Percentiles rank a stretch among this genome's conserved stretches.
Conservation (phyloP, 257 asterid species). For the Forsythia suspensa region DNA sequence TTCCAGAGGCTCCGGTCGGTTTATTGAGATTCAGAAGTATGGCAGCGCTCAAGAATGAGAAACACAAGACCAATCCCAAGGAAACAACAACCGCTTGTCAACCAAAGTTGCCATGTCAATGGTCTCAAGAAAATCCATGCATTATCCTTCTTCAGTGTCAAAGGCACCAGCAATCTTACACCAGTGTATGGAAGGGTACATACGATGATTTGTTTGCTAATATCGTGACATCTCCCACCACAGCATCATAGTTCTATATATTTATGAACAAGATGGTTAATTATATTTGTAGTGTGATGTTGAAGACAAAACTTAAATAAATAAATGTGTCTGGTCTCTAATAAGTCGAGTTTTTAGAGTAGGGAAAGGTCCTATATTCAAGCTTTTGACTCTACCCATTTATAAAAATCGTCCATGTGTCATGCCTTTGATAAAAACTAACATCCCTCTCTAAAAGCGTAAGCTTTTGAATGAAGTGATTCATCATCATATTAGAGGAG, state of each 20-base stretch:
- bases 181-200: neutral
- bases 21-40: neutral
- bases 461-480: no score
- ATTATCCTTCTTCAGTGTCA: neutral
- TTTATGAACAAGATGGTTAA: neutral
- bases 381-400: no score
- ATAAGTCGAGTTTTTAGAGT: no score
- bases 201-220: neutral
- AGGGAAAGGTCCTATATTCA: no score
- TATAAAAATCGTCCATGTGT: no score
- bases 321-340: no score
- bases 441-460: no score
- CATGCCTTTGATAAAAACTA: no score
- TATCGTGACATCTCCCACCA: neutral
- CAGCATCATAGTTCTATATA: neutral
- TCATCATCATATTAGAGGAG: no score
- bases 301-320: no score
- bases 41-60: neutral
- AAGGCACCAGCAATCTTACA: neutral
- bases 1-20: neutral
- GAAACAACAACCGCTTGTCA: neutral
- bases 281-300: no score
- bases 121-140: neutral
- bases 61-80: neutral
- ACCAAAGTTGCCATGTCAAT: neutral